These are phyloP conservation scores for Apiotrichum gamsii DNA, from an alignment of 1,284 basidiomycete species.

Conservation along the genomic window DNA sequence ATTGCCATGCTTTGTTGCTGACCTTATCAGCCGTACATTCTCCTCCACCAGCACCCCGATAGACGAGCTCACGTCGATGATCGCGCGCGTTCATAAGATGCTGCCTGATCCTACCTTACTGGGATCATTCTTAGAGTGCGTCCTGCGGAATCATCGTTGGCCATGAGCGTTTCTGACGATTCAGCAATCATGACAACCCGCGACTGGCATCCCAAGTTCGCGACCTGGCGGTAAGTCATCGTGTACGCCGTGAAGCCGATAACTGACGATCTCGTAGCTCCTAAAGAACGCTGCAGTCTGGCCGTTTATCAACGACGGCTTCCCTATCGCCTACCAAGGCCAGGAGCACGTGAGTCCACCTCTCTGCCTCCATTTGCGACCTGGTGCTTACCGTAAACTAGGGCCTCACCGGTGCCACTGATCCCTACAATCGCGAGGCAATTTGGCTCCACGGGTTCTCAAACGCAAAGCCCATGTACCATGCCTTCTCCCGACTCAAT, in stretches of 20 bases:
- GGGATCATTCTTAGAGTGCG: slow-evolving; percentile 50
- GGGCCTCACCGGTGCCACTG: slow-evolving; percentile 50
- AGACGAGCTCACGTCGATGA: slow-evolving; percentile 36
- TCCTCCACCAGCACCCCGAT: slow-evolving; percentile 20
- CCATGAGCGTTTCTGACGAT: no score
- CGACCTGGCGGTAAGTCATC: slow-evolving; percentile 36
- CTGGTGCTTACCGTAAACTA: no score
- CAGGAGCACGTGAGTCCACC: slow-evolving; percentile 48
- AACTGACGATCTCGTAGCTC: no score
- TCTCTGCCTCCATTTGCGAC: slow-evolving; percentile 18
- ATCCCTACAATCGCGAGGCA: slow-evolving; percentile 46
- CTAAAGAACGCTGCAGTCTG: slow-evolving; percentile 50
- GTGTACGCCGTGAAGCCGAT: no score
- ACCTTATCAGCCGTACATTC: slow-evolving; percentile 38
- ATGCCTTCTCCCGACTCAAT: slow-evolving; percentile 56
- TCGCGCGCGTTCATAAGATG: slow-evolving; percentile 29
- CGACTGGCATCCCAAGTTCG: slow-evolving; percentile 39
- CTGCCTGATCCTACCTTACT: slow-evolving; percentile 44
- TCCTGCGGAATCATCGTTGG: no score
- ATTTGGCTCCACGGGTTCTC: slow-evolving; percentile 50
- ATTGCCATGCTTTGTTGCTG: neutral
- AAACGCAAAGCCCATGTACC: slow-evolving; percentile 50
- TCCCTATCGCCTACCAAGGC: slow-evolving; percentile 57
- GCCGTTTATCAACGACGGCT: slow-evolving; percentile 51
- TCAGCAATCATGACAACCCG: slow-evolving; percentile 48